Evolutionary conservation across 805 yeast species (phyloP).

Genomic region (Candida chilensis): DNA sequence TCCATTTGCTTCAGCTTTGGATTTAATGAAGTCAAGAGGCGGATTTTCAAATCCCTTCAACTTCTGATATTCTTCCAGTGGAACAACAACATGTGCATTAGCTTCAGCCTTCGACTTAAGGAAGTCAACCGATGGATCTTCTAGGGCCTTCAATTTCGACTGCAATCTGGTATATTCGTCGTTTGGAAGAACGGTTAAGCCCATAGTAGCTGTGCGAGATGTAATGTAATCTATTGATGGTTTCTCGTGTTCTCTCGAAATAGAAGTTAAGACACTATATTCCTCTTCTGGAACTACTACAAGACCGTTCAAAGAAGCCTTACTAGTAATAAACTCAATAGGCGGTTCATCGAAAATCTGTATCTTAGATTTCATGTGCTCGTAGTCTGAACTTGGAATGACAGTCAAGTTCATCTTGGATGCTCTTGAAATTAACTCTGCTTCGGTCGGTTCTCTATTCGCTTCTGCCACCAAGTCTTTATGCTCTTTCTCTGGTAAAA

Average conservation of each 20-base stretch:
- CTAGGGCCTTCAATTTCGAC: slow-evolving; percentile 2
- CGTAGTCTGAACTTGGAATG: slow-evolving; percentile 2
- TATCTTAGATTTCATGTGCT: slow-evolving; percentile 5
- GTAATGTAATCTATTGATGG: slow-evolving; percentile 17
- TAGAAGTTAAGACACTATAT: background rate
- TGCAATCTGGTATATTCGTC: slow-evolving; percentile 7
- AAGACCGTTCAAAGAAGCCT: slow-evolving; percentile 1
- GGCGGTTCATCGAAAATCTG: slow-evolving; percentile 9
- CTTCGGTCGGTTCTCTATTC: background rate
- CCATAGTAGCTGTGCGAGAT: slow-evolving; percentile 4
- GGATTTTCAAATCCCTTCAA: background rate
- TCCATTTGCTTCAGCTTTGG: too few species aligned
- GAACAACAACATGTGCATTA: slow-evolving; percentile 1
- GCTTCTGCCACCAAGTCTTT: background rate
- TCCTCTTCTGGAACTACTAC: background rate
- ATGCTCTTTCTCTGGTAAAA: slow-evolving; percentile 1
- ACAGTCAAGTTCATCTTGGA: slow-evolving; percentile 1
- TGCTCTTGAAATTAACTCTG: slow-evolving; percentile 4
- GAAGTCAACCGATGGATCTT: slow-evolving; percentile 3
- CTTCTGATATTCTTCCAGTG: slow-evolving; percentile 3
- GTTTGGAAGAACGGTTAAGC: slow-evolving; percentile 8
- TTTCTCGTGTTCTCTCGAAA: slow-evolving; percentile 3
- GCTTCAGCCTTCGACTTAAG: slow-evolving; percentile 1
- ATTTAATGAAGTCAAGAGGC: background rate
- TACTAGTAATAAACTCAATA: slow-evolving; percentile 1